A percentile compares a stretch with the other conserved stretches of the same genome.
Conservation (phyloP, 164 flowering plant species). For the Aristolochia fimbriata region DNA sequence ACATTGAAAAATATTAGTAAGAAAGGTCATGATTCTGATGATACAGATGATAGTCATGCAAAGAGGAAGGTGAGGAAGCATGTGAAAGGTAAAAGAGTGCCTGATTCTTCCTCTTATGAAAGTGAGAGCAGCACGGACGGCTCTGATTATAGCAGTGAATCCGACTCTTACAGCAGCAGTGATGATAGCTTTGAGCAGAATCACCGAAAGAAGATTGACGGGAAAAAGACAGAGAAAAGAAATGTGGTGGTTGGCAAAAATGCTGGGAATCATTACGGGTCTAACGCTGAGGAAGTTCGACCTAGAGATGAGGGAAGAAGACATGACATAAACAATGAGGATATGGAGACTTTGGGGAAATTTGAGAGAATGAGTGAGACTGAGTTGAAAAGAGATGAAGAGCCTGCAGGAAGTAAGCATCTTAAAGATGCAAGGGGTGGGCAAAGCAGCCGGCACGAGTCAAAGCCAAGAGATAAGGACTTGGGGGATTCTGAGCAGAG, state of each 20-base stretch:
- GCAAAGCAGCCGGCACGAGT: slow-evolving; percentile 12
- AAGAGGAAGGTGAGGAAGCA: neutral
- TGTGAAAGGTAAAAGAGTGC: neutral
- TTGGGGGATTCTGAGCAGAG: slow-evolving; percentile 5
- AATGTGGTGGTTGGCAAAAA: neutral
- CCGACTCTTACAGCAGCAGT: slow-evolving; percentile 12
- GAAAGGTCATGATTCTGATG: slow-evolving; percentile 29
- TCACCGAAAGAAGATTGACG: neutral
- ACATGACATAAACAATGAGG: neutral
- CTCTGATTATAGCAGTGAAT: slow-evolving; percentile 4
- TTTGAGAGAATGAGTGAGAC: neutral
- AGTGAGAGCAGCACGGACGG: slow-evolving; percentile 8
- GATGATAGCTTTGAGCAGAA: slow-evolving; percentile 7
- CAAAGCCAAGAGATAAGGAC: slow-evolving; percentile 16
- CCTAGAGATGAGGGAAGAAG: slow-evolving; percentile 5
- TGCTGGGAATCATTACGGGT: neutral
- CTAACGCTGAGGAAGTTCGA: neutral
- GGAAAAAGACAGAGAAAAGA: neutral
- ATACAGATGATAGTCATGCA: slow-evolving; percentile 14
- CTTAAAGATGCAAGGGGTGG: slow-evolving; percentile 14
- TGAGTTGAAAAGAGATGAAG: slow-evolving; percentile 14
- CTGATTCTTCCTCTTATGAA: slow-evolving; percentile 10
- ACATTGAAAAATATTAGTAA: neutral
- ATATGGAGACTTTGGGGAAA: neutral
- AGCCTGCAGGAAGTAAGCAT: slow-evolving; percentile 21